Conservation (phyloP, 345 rosid genomes). For the Eucalyptus tenuipes region DNA sequence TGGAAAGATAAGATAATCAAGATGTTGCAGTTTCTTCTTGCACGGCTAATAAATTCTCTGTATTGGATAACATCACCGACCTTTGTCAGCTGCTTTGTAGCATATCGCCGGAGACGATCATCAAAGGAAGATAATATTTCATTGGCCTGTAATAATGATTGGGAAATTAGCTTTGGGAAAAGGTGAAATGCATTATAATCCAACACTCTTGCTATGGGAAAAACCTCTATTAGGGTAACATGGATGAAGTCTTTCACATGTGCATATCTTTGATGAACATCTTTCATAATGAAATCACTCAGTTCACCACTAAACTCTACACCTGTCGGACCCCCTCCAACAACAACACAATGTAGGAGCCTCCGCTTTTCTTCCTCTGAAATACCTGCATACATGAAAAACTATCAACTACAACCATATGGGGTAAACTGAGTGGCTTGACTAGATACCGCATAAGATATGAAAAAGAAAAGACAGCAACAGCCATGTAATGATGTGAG, state of each 20-base stretch:
- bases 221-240: conserved; percentile 94
- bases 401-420: not conserved
- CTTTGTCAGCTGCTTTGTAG: conserved; percentile 83
- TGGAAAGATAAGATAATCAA: not conserved
- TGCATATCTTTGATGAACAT: conserved; percentile 76
- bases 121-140: conserved; percentile 92
- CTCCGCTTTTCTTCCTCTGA: conserved; percentile 72
- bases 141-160: conserved; percentile 46
- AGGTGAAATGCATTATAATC: not conserved
- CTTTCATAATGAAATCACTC: conserved; percentile 82
- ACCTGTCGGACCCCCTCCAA: conserved; percentile 97
- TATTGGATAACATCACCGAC: conserved; percentile 12
- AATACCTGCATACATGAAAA: conserved; percentile 30
- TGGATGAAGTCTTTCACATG: conserved; percentile 79
- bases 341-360: conserved; percentile 84
- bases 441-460: not conserved
- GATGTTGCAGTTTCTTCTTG: not conserved
- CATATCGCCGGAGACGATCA: conserved; percentile 86
- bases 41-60: not conserved
- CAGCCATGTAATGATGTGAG: not conserved
- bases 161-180: not conserved
- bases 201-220: not conserved
- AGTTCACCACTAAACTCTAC: conserved; percentile 98
- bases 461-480: not conserved
- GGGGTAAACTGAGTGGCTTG: not conserved